Base-by-base conservation (phyloP, 306 rosid species). In the Vigna radiata region DNA sequence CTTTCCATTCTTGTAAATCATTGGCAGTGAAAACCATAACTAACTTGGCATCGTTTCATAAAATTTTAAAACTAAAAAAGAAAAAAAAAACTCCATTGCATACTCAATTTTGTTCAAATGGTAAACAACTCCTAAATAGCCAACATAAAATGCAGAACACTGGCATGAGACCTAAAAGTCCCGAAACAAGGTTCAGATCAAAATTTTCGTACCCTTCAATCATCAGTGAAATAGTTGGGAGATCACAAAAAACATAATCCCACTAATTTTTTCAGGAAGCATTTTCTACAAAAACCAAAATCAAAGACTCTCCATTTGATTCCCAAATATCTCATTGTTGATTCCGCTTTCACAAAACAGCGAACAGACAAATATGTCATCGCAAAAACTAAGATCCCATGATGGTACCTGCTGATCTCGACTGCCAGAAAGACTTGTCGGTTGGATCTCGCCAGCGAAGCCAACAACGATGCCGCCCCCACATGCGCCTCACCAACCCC, bases 1-100 rank as follows among this genome's bases (percentile, higher is more conserved):
- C 97, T 71, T 90, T 90, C 98, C 97, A 93, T 61, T 83, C 84
- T n/a, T n/a, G n/a, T n/a, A n/a, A n/a, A n/a, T n/a, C n/a, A n/a
- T n/a, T n/a, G n/a, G n/a, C n/a, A n/a, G n/a, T n/a, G n/a, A n/a
- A n/a, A n/a, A n/a, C n/a, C n/a, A n/a, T n/a, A n/a, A n/a, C n/a
- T n/a, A n/a, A n/a, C n/a, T n/a, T n/a, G n/a, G n/a, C n/a, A n/a
- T n/a, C n/a, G n/a, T n/a, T n/a, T n/a, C n/a, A n/a, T n/a, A n/a
- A n/a, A n/a, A n/a, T n/a, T n/a, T n/a, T n/a, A n/a, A n/a, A n/a
- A n/a, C n/a, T n/a, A n/a, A n/a, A n/a, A n/a, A n/a, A n/a, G n/a
- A n/a, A n/a, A n/a, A n/a, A n/a, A n/a, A n/a, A n/a, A n/a, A n/a
- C n/a, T n/a, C n/a, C n/a, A n/a, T n/a, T n/a, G n/a, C n/a, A n/a